Conservation (phyloP, 768 basidiomycete species). For the Saitozyma podzolica region DNA sequence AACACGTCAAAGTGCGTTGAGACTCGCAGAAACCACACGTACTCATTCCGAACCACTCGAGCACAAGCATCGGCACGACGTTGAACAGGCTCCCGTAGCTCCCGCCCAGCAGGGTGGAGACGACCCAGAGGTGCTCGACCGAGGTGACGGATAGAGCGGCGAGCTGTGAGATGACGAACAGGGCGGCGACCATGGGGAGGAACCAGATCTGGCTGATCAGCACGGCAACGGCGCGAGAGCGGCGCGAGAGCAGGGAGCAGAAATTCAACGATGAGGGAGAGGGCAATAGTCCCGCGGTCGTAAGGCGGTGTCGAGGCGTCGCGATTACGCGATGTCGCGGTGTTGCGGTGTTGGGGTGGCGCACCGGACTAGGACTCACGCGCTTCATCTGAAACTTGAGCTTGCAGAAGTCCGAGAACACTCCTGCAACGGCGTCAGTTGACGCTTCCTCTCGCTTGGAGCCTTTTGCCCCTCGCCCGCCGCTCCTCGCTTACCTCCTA, state of each 20-base stretch:
- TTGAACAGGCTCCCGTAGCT: conserved; percentile 76
- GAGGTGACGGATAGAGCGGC: conserved; percentile 61
- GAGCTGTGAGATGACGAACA: conserved; percentile 74
- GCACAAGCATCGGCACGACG: conserved; percentile 68
- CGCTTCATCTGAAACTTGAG: conserved; percentile 35
- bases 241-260: not conserved
- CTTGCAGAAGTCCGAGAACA: conserved; percentile 48
- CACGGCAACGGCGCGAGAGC: not conserved
- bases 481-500: conserved; percentile 58
- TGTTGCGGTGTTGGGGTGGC: not conserved
- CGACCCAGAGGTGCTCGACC: conserved; percentile 68
- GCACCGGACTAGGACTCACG: conserved; percentile 15
- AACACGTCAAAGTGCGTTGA: too few species aligned
- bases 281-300: too few species aligned
- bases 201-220: conserved; percentile 42
- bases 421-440: conserved; percentile 17
- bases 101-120: conserved; percentile 61
- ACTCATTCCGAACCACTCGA: conserved; percentile 90
- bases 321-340: too few species aligned
- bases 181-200: conserved; percentile 60
- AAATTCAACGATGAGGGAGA: not conserved
- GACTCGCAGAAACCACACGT: conserved; percentile 47
- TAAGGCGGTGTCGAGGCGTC: too few species aligned
- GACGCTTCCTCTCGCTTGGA: not conserved
- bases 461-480: not conserved